Evolutionary conservation across 2,329 filamentous ascomycete species (phyloP).

Genomic region (Diaporthe nobilis): DNA sequence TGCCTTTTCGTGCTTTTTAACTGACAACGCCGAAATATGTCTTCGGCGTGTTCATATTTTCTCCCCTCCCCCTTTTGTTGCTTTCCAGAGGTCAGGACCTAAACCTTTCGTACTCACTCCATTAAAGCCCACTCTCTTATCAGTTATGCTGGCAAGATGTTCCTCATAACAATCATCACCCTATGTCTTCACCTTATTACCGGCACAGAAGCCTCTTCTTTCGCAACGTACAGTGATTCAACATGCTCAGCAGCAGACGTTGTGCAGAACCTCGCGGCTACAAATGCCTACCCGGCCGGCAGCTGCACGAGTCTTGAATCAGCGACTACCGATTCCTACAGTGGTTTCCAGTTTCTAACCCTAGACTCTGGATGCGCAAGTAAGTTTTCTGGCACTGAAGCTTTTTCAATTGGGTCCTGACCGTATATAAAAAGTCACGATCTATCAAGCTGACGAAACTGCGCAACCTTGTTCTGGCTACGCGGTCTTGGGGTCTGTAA

Average conservation of each 20-base stretch:
- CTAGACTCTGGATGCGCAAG: not conserved
- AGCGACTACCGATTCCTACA: not conserved
- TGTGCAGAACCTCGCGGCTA: not conserved
- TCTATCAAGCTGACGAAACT: not conserved
- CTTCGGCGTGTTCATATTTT: not conserved
- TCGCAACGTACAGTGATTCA: not conserved
- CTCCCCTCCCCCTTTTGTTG: not conserved
- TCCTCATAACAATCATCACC: not conserved
- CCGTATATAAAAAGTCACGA: not conserved
- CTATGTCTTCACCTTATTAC: not conserved
- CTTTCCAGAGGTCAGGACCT: not conserved
- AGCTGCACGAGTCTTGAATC: not conserved
- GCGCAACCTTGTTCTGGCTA: not conserved
- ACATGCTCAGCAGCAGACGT: constrained; percentile 1
- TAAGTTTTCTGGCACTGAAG: not conserved
- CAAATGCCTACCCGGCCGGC: not conserved
- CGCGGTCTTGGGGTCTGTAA: not conserved
- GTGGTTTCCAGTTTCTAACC: not conserved
- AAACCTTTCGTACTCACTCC: not conserved
- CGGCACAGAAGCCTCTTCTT: not conserved
- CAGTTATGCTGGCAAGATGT: not conserved
- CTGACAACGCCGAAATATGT: not conserved
- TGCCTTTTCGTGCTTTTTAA: not conserved
- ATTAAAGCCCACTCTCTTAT: not conserved
- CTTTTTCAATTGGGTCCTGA: not conserved